Evolutionary conservation across 2,329 filamentous ascomycete genomes (phyloP).

Genomic region (Microdochium nivale): DNA sequence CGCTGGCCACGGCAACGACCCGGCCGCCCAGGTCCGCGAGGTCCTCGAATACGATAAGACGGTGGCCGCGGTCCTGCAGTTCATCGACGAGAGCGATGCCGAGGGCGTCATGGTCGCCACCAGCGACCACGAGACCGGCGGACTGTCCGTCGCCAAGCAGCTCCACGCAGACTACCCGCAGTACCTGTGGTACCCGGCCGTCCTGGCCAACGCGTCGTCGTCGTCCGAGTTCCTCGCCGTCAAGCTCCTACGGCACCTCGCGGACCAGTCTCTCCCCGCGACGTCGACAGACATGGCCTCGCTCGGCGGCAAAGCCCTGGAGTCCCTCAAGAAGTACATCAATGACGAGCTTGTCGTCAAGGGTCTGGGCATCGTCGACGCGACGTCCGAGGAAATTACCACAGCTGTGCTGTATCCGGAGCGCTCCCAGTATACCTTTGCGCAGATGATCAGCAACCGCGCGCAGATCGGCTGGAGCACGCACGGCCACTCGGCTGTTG

Average conservation of each 20-base stretch:
- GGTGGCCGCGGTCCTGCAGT: slow-evolving; percentile 76
- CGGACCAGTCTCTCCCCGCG: neutral
- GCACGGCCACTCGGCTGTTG: slow-evolving; percentile 86
- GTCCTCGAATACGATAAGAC: slow-evolving; percentile 91
- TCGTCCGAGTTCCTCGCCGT: slow-evolving; percentile 63
- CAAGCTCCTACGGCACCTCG: slow-evolving; percentile 47
- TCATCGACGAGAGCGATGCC: slow-evolving; percentile 63
- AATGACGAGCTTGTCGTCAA: slow-evolving; percentile 56
- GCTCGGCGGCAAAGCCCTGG: slow-evolving; percentile 15
- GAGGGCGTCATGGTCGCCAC: slow-evolving; percentile 81
- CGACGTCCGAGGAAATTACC: slow-evolving; percentile 61
- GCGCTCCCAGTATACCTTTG: slow-evolving; percentile 51
- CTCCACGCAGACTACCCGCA: slow-evolving; percentile 43
- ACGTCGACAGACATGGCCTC: slow-evolving; percentile 26
- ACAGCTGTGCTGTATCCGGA: slow-evolving; percentile 51
- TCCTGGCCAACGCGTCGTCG: slow-evolving; percentile 68
- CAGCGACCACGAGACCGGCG: slow-evolving; percentile 94
- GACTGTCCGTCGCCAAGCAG: slow-evolving; percentile 71
- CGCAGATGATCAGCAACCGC: slow-evolving; percentile 78
- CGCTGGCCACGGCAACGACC: slow-evolving; percentile 79
- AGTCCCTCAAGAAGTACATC: slow-evolving; percentile 54
- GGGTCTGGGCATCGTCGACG: slow-evolving; percentile 71
- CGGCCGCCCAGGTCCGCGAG: slow-evolving; percentile 78
- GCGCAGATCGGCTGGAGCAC: slow-evolving; percentile 91
- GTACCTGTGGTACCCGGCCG: slow-evolving; percentile 72